A percentile compares a stretch with the other conserved stretches of the same genome.
These are phyloP conservation scores for Leccinum barrowsii DNA, from an alignment of 768 basidiomycete genomes.

Conservation along the genomic window DNA sequence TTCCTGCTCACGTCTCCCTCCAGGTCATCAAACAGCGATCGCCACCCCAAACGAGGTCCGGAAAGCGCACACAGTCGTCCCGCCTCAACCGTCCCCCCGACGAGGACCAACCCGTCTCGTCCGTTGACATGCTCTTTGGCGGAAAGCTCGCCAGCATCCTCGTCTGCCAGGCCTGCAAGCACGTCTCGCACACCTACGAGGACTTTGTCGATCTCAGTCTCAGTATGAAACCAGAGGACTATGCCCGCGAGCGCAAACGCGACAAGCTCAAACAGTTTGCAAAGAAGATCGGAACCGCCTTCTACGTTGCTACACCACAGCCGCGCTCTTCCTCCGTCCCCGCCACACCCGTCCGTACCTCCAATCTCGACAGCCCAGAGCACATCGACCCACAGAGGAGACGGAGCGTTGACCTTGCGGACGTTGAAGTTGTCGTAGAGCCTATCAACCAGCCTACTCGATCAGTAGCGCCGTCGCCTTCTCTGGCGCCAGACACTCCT, in stretches of 20 bases:
- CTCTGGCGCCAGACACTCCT: constrained; percentile 7
- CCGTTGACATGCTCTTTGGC: constrained; percentile 88
- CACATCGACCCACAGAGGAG: constrained; percentile 26
- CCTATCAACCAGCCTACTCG: neutral
- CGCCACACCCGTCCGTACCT: constrained; percentile 32
- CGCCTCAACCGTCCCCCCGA: neutral
- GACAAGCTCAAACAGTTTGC: constrained; percentile 75
- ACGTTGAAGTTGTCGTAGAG: constrained; percentile 31
- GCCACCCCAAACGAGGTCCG: constrained; percentile 42
- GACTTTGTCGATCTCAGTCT: constrained; percentile 93
- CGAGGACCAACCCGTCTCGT: constrained; percentile 55
- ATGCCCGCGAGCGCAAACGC: constrained; percentile 66
- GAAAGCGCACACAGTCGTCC: constrained; percentile 15
- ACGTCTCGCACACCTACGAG: constrained; percentile 79
- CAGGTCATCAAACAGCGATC: constrained; percentile 75
- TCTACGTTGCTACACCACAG: constrained; percentile 28
- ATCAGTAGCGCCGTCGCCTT: constrained; percentile 1
- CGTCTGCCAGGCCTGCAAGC: constrained; percentile 92
- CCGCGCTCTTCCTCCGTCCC: constrained; percentile 62
- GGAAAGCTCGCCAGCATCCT: constrained; percentile 88
- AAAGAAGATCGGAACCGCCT: constrained; percentile 45
- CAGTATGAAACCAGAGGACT: constrained; percentile 82
- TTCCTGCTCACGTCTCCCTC: neutral
- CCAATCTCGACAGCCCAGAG: constrained; percentile 31
- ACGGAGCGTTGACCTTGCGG: constrained; percentile 31